Percentiles rank a stretch among this genome's conserved stretches.
Conservation (phyloP, 164 flowering plant genomes). For the Chimonanthus praecox region DNA sequence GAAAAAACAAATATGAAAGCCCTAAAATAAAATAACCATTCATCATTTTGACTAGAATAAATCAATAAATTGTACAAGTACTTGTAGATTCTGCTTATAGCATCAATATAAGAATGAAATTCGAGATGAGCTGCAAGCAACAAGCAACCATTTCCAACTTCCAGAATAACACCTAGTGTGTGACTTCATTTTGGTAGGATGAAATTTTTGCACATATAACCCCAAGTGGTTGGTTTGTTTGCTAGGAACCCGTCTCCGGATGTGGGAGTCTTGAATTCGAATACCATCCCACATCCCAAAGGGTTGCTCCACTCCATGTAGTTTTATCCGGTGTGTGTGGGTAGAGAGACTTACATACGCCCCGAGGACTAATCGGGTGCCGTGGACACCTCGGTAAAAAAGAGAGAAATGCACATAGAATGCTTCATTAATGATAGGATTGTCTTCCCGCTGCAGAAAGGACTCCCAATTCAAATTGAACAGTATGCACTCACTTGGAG, state of each 20-base stretch:
- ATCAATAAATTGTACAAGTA: slow-evolving; percentile 20
- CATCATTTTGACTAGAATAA: no score
- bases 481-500: slow-evolving; percentile 39
- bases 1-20: no score
- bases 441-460: slow-evolving; percentile 35
- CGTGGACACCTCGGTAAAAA: no score
- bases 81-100: slow-evolving; percentile 39
- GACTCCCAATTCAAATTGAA: slow-evolving; percentile 32
- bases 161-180: slow-evolving; percentile 41
- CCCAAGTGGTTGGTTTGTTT: no score
- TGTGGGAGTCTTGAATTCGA: no score
- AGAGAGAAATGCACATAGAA: slow-evolving; percentile 27
- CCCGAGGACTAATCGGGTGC: no score
- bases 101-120: slow-evolving; percentile 22
- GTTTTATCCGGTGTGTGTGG: no score
- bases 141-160: slow-evolving; percentile 25
- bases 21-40: no score
- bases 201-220: slow-evolving; percentile 19
- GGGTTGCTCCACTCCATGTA: no score
- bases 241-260: no score
- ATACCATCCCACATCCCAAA: no score
- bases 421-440: slow-evolving; percentile 55
- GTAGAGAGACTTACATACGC: no score
- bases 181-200: slow-evolving; percentile 38
- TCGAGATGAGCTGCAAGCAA: slow-evolving; percentile 36